Evolutionary conservation across 495 filamentous ascomycete genomes (phyloP).

Genomic region (Hypoxylon crocopeplum): DNA sequence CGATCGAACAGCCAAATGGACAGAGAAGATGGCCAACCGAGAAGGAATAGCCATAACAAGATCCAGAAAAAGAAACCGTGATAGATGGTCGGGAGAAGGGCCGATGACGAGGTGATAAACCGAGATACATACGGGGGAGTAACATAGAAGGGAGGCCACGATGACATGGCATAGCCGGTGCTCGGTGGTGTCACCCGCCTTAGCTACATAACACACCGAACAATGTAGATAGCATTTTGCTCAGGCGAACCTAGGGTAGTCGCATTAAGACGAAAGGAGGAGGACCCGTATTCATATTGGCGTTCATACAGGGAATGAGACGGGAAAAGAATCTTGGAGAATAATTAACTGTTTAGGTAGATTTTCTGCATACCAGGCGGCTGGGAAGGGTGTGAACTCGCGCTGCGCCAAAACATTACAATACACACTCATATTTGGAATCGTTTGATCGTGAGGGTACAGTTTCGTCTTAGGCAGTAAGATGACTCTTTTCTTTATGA

Average conservation of each 20-base stretch:
- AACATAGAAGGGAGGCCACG: constrained; percentile 14
- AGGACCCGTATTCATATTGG: constrained; percentile 23
- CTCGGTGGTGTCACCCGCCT: constrained; percentile 6
- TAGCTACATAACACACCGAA: constrained; percentile 6
- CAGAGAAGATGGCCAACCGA: constrained; percentile 17
- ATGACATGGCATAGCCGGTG: constrained; percentile 5
- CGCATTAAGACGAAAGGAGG: constrained; percentile 11
- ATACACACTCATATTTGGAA: constrained; percentile 6
- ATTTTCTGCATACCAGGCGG: constrained; percentile 24
- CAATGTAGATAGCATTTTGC: constrained; percentile 34
- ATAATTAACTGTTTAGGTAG: constrained; percentile 14
- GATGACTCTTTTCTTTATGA: no score
- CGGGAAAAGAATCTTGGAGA: constrained; percentile 12
- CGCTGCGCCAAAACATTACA: neutral
- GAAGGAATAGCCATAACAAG: constrained; percentile 19
- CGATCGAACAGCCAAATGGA: constrained; percentile 21
- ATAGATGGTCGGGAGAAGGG: constrained; percentile 17
- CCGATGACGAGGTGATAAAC: constrained; percentile 13
- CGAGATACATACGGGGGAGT: constrained; percentile 18
- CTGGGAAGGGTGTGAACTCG: neutral
- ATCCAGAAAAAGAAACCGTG: constrained; percentile 30
- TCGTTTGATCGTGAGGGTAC: constrained; percentile 1
- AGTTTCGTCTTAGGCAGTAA: no score
- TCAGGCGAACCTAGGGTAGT: constrained; percentile 27
- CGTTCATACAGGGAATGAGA: constrained; percentile 15